These are phyloP conservation scores for Dalbergia cochinchinensis DNA, from an alignment of 306 rosid genomes.

Conservation along the genomic window DNA sequence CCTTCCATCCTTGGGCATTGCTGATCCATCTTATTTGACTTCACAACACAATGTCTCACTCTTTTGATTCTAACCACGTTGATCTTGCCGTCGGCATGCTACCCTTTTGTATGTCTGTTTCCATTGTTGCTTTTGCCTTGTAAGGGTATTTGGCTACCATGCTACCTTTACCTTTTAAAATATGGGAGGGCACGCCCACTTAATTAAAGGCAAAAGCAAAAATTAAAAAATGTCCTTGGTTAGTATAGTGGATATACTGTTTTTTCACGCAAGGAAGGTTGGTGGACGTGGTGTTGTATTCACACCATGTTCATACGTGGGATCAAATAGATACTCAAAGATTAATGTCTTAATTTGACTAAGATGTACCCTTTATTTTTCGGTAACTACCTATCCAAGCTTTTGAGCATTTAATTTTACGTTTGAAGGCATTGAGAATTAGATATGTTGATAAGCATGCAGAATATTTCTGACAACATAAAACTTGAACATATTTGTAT, in stretches of 20 bases:
- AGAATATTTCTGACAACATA: too few species aligned
- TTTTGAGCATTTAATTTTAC: too few species aligned
- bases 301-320: slow-evolving; percentile 9
- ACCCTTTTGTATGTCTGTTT: slow-evolving; percentile 28
- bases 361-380: background rate
- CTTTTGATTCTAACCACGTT: slow-evolving; percentile 44
- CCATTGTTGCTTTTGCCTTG: slow-evolving; percentile 36
- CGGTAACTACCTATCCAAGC: background rate
- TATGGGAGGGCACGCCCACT: slow-evolving; percentile 48
- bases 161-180: slow-evolving; percentile 40
- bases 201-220: slow-evolving; percentile 44
- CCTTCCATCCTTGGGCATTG: slow-evolving; percentile 12
- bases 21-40: slow-evolving; percentile 47
- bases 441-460: too few species aligned
- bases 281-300: background rate
- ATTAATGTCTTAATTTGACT: background rate
- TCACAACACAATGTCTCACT: slow-evolving; percentile 7
- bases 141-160: slow-evolving; percentile 39
- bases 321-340: slow-evolving; percentile 1
- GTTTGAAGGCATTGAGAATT: too few species aligned
- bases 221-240: slow-evolving; percentile 12
- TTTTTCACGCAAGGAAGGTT: background rate
- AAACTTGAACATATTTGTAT: too few species aligned
- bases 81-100: slow-evolving; percentile 47
- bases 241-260: slow-evolving; percentile 42